Percentiles rank a stretch among this genome's conserved stretches.
phyloP scores from a whole-genome alignment of 371 early-diverging fungal genomes.

The Umbelopsis sp. region DNA sequence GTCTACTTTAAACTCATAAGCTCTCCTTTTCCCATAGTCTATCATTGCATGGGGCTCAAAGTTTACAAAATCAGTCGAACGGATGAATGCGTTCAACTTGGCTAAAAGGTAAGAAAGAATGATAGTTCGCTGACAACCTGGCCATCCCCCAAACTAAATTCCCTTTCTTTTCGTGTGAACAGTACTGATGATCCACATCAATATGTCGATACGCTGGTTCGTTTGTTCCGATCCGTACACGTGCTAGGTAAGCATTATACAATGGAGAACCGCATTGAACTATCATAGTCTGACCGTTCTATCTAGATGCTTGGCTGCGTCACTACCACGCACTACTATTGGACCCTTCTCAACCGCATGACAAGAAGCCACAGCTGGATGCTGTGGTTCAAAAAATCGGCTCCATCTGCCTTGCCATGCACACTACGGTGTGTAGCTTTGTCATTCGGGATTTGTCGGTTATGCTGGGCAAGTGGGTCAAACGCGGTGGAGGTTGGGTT shows the following conservation, averaged over 20 bases:
- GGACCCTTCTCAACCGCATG: conserved; percentile 6
- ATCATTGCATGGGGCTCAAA: conserved; percentile 56
- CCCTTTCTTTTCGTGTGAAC: neutral
- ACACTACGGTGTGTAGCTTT: conserved; percentile 18
- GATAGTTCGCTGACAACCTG: neutral
- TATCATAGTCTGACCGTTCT: neutral
- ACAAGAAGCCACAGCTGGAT: conserved; percentile 17
- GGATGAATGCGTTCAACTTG: conserved; percentile 56
- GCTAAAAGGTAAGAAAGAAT: conserved; percentile 37
- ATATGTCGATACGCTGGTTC: conserved; percentile 20
- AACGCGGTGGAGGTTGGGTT: conserved; percentile 23
- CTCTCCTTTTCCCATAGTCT: conserved; percentile 19
- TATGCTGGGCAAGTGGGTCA: conserved; percentile 22
- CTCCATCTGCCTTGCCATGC: neutral
- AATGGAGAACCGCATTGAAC: too few relatives aligned
- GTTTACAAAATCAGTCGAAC: conserved; percentile 53
- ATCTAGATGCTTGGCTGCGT: conserved; percentile 20
- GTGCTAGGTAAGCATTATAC: conserved; percentile 8
- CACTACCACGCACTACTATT: conserved; percentile 10
- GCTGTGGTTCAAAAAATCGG: conserved; percentile 4
- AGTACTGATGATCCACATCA: conserved; percentile 16
- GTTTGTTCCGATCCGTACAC: conserved; percentile 19
- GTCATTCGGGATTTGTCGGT: conserved; percentile 21
- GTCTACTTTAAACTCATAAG: too few relatives aligned
- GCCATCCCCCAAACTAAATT: neutral